Evolutionary conservation across 176 grass and related monocot genomes (phyloP).

Genomic region (Oryza brachyantha): DNA sequence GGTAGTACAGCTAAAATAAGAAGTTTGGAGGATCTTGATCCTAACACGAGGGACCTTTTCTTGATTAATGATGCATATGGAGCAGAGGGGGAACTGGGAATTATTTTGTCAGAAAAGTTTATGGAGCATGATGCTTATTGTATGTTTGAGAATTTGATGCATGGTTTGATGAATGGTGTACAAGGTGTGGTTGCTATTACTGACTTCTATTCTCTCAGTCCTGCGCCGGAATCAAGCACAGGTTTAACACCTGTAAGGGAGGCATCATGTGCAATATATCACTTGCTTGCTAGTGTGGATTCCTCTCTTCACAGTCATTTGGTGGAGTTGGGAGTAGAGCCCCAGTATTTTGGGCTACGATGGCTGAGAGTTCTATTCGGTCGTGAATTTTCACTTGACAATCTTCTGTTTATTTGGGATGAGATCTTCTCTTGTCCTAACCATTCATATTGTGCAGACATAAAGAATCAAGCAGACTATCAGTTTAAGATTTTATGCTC

Average conservation of each 20-base stretch:
- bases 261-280: constrained; percentile 77
- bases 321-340: constrained; percentile 85
- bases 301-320: constrained; percentile 85
- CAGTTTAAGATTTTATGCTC: constrained; percentile 76
- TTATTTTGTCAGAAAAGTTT: constrained; percentile 96
- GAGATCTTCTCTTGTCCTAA: constrained; percentile 88
- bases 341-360: constrained; percentile 86
- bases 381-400: constrained; percentile 88
- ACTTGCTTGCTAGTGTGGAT: constrained; percentile 74
- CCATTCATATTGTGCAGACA: constrained; percentile 38
- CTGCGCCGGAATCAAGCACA: constrained; percentile 50
- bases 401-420: constrained; percentile 89
- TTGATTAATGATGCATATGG: constrained; percentile 92
- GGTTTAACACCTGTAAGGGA: constrained; percentile 89
- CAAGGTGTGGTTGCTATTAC: constrained; percentile 72
- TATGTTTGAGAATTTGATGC: constrained; percentile 97
- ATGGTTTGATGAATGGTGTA: constrained; percentile 73
- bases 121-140: constrained; percentile 93
- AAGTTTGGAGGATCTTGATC: constrained; percentile 67
- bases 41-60: constrained; percentile 70
- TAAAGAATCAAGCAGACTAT: constrained; percentile 42
- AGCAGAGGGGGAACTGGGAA: constrained; percentile 90
- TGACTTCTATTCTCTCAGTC: constrained; percentile 81
- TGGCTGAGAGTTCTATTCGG: constrained; percentile 96
- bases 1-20: constrained; percentile 43